phyloP scores from a whole-genome alignment of 1,284 basidiomycete genomes.

The Apiotrichum brassicae region DNA sequence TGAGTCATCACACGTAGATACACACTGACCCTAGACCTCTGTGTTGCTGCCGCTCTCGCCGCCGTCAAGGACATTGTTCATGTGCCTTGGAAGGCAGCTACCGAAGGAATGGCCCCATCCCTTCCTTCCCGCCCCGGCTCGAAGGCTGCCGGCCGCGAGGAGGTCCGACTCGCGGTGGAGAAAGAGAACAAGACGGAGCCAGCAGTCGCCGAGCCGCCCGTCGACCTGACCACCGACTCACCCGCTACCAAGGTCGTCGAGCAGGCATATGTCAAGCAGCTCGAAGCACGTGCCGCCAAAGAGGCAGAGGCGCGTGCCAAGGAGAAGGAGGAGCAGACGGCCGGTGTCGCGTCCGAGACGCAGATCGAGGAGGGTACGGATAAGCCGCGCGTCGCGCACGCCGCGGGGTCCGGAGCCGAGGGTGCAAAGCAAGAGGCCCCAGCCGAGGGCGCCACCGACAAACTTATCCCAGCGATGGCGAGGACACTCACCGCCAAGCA shows the following conservation, averaged over 20 bases:
- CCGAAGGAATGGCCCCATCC: neutral
- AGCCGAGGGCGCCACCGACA: neutral
- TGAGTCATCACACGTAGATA: slow-evolving; percentile 48
- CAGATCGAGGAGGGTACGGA: too few species aligned
- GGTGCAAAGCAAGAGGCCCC: neutral
- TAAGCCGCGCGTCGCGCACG: neutral
- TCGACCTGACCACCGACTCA: slow-evolving; percentile 1
- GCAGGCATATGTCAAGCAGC: slow-evolving; percentile 10
- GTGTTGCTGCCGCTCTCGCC: slow-evolving; percentile 79
- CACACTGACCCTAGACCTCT: slow-evolving; percentile 58
- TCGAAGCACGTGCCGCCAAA: slow-evolving; percentile 4
- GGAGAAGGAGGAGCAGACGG: neutral
- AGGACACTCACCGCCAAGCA: slow-evolving; percentile 50
- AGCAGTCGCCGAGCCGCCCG: neutral
- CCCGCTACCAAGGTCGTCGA: slow-evolving; percentile 14
- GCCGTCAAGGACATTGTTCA: slow-evolving; percentile 74
- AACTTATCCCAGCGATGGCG: neutral
- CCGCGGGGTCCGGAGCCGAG: neutral
- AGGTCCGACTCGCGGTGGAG: slow-evolving; percentile 7
- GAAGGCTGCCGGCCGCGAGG: neutral
- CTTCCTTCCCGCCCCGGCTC: neutral
- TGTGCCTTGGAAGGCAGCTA: slow-evolving; percentile 60
- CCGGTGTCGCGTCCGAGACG: too few species aligned
- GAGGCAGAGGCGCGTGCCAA: slow-evolving; percentile 3
- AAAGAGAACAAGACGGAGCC: neutral